Evolutionary conservation across 78 protist species (phyloP), one percentile per base, ranked within the genome.

Genomic region (Creolimax fragrantissima): DNA sequence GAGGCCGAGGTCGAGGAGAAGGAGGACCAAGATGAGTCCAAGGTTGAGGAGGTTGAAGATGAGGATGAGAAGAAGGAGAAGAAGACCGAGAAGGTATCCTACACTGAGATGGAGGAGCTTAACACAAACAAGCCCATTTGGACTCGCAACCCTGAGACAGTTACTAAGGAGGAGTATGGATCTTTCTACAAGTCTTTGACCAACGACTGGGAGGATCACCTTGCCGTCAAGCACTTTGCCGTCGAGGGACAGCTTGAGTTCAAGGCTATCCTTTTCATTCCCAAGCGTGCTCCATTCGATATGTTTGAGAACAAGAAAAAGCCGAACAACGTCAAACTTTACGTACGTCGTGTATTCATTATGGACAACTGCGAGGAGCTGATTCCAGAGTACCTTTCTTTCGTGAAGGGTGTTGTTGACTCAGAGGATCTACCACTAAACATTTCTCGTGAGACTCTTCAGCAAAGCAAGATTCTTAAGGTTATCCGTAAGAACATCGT

Each of bases 61-160:
- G 95, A 93, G 81, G 90, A 94, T 92, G 89, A 41, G 81, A 91
- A 93, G 94, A 90, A 47, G 89, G 92, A 95, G 88, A 98, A 89
- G 90, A 98, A 97, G 97, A 98, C 93, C 94, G 95, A 98, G 88
- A 97, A 96, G 97, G 97, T 96, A 93, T 93, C 58, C 81, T 41
- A 84, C 47, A 81, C 90, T 39, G 99, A 98, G 92, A 96, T 94
- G 93, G 99, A 98, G 89, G 96, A 93, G 81, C 94, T 99, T 92
- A 99, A 99, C 99, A 97, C 96, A 95, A 97, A 96, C 97, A 97
- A 97, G 97, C 99, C 99, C 91, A 81, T 99, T 94, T 99, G 99
- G 99, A 97, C 98, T 17, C 96, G 99, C 92, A 91, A 93, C 91
- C 98, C 99, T 67, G 95, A 96, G 45, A 99, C 97, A 24, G 94